These are phyloP conservation scores for Kodamaea ohmeri DNA, from an alignment of 1,139 yeast genomes.

Conservation along the genomic window DNA sequence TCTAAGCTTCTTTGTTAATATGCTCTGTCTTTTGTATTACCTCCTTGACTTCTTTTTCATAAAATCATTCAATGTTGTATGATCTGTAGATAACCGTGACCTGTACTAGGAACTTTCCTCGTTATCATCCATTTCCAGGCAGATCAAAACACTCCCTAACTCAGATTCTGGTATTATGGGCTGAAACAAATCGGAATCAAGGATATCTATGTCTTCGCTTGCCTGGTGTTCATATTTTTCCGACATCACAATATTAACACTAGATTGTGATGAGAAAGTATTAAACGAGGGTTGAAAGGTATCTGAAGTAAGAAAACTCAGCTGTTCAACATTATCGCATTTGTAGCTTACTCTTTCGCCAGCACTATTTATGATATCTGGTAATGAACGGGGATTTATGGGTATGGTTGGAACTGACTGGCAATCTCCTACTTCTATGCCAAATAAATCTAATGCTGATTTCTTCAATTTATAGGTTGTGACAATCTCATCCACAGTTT, in stretches of 20 bases:
- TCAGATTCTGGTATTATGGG: background rate
- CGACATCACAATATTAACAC: background rate
- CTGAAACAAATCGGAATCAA: background rate
- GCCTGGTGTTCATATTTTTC: background rate
- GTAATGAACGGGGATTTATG: background rate
- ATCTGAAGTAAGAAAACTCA: background rate
- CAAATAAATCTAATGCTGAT: constrained; percentile 21
- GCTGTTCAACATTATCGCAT: background rate
- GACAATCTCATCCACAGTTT: constrained; percentile 21
- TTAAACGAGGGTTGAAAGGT: background rate
- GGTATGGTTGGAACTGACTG: background rate
- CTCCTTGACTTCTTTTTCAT: too few species aligned
- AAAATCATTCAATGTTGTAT: background rate
- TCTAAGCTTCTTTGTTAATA: constrained; percentile 23
- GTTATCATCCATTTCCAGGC: background rate
- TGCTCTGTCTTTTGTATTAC: constrained; percentile 3
- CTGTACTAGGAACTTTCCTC: background rate
- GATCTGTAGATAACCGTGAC: background rate
- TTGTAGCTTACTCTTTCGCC: background rate
- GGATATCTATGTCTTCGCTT: background rate
- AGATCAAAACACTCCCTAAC: constrained; percentile 4
- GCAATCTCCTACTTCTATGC: constrained; percentile 7
- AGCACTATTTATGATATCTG: background rate
- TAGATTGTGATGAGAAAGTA: background rate
- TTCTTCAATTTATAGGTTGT: constrained; percentile 20